Conservation (phyloP, 176 grass and related monocot species). For the Saccharum officinarum region DNA sequence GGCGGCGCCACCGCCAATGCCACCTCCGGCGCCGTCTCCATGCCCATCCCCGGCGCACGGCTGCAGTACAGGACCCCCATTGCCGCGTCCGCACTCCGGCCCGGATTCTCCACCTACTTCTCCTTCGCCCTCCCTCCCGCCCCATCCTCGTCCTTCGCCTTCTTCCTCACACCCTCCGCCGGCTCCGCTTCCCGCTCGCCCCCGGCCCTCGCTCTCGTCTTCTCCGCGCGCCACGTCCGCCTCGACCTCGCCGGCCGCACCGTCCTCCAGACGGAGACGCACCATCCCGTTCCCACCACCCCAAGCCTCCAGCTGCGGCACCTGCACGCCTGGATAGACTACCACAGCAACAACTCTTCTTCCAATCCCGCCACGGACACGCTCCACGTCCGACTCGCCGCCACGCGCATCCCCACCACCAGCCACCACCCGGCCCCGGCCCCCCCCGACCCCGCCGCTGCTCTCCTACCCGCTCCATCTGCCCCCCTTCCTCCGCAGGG, state of each 20-base stretch:
- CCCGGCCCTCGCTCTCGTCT: constrained; percentile 28
- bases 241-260: constrained; percentile 44
- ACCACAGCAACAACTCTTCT: constrained; percentile 23
- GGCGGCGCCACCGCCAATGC: constrained; percentile 42
- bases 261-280: constrained; percentile 7
- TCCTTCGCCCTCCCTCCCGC: constrained; percentile 59
- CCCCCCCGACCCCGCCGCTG: constrained; percentile 17
- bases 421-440: background rate
- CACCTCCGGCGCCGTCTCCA: constrained; percentile 39
- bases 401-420: constrained; percentile 25
- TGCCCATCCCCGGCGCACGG: constrained; percentile 42
- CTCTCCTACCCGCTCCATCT: constrained; percentile 60
- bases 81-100: background rate
- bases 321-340: constrained; percentile 78
- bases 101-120: constrained; percentile 79
- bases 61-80: constrained; percentile 51
- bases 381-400: constrained; percentile 54
- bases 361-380: background rate
- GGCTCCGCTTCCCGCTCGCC: background rate
- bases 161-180: constrained; percentile 49
- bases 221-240: constrained; percentile 31
- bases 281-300: background rate
- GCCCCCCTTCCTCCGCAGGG: constrained; percentile 50
- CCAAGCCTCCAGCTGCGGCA: background rate
- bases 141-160: constrained; percentile 24